Conservation (phyloP, 768 basidiomycete species). For the Termitomyces sp. region DNA sequence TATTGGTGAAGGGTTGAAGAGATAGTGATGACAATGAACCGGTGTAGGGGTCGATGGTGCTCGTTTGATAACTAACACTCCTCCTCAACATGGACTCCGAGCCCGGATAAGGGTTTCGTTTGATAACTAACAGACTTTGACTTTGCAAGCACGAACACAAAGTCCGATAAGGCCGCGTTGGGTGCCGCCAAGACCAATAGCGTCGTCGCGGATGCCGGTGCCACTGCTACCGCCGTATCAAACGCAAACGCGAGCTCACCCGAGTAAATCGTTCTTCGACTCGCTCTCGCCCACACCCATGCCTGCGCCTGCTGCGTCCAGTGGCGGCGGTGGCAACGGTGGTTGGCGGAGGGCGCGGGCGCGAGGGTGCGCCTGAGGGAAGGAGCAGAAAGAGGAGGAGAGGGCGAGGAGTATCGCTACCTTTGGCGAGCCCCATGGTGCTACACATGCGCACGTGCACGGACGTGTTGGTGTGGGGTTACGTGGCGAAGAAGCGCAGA, state of each 20-base stretch:
- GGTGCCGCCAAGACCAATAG: constrained; percentile 1
- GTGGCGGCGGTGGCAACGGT: too few species aligned
- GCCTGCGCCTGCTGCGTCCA: constrained; percentile 4
- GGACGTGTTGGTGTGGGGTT: constrained; percentile 25
- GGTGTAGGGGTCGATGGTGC: too few species aligned
- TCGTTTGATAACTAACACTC: too few species aligned
- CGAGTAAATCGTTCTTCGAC: constrained; percentile 79
- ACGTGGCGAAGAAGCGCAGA: too few species aligned
- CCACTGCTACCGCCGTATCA: too few species aligned
- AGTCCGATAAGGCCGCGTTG: constrained; percentile 71
- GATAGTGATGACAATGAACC: too few species aligned
- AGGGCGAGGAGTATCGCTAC: constrained; percentile 81
- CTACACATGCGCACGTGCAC: too few species aligned
- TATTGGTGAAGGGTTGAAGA: too few species aligned
- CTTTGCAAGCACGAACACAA: constrained; percentile 71
- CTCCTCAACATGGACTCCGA: too few species aligned
- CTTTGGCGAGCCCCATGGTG: constrained; percentile 82
- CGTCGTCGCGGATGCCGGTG: too few species aligned
- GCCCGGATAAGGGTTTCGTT: too few species aligned
- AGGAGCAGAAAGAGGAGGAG: constrained; percentile 74
- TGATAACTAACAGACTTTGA: constrained; percentile 89
- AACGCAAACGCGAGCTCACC: too few species aligned
- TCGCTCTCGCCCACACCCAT: constrained; percentile 39
- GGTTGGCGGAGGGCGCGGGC: not conserved
- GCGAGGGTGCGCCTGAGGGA: constrained; percentile 22